phyloP scores from a whole-genome alignment of 2,329 filamentous ascomycete species.

The Elsinoe ampelina region DNA sequence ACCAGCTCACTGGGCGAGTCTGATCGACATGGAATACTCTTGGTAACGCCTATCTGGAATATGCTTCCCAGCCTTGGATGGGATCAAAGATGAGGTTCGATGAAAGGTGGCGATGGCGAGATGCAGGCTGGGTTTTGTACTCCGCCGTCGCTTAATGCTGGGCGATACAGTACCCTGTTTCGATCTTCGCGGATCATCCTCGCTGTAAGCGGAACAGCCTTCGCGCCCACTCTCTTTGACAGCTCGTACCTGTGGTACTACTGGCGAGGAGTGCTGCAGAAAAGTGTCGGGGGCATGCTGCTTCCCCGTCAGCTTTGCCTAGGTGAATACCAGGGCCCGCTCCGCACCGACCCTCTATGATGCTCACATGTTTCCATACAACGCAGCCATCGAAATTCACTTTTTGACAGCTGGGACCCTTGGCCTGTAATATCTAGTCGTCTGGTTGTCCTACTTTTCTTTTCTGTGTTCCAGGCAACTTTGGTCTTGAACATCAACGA shows the following conservation, averaged over 20 bases:
- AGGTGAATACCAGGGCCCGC: slow-evolving; percentile 1
- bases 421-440: slow-evolving; percentile 6
- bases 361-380: slow-evolving; percentile 11
- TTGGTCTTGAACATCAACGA: background rate
- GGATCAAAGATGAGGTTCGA: slow-evolving; percentile 5
- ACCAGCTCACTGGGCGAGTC: background rate
- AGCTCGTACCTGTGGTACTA: background rate
- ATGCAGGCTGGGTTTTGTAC: slow-evolving; percentile 6
- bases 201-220: background rate
- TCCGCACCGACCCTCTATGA: slow-evolving; percentile 11
- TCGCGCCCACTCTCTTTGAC: slow-evolving; percentile 4
- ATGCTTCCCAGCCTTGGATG: background rate
- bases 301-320: slow-evolving; percentile 6
- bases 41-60: slow-evolving; percentile 9
- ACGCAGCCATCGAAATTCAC: slow-evolving; percentile 6
- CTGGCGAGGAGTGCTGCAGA: background rate
- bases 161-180: background rate
- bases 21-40: slow-evolving; percentile 6
- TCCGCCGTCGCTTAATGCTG: slow-evolving; percentile 6
- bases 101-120: background rate
- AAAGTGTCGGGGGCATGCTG: slow-evolving; percentile 11
- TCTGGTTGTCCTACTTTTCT: slow-evolving; percentile 6
- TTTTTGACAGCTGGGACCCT: slow-evolving; percentile 3
- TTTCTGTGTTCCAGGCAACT: background rate
- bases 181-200: slow-evolving; percentile 8